Percentiles rank a stretch among this genome's conserved stretches.
These are phyloP conservation scores for Coemansia sp. DNA, from an alignment of 192 early-diverging fungal genomes.

Conservation along the genomic window DNA sequence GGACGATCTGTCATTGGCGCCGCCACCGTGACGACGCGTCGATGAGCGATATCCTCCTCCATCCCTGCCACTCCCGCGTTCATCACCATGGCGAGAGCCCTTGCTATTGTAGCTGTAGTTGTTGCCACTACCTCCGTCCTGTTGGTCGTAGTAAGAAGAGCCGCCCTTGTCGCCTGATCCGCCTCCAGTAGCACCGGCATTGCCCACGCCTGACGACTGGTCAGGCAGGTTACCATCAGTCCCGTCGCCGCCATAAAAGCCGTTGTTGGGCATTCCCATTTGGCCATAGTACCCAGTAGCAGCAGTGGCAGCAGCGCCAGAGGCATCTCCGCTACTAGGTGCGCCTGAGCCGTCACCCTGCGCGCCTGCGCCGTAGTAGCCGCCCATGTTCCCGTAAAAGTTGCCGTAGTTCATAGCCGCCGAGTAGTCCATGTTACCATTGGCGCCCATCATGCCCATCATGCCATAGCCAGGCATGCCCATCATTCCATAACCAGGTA, in stretches of 20 bases:
- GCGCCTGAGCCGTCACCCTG: conserved; percentile 13
- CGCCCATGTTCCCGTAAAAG: conserved; percentile 37
- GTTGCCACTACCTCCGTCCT: background rate
- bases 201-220: conserved; percentile 6
- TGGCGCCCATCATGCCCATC: conserved; percentile 31
- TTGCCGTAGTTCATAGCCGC: conserved; percentile 33
- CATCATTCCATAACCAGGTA: conserved; percentile 20
- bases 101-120: conserved; percentile 5
- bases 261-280: conserved; percentile 30
- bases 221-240: conserved; percentile 24
- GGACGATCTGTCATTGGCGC: conserved; percentile 18
- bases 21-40: conserved; percentile 32
- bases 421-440: conserved; percentile 17
- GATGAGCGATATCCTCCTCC: conserved; percentile 30
- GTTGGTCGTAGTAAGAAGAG: conserved; percentile 11
- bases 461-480: conserved; percentile 18
- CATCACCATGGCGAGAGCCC: conserved; percentile 13
- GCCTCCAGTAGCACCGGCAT: background rate
- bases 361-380: conserved; percentile 21
- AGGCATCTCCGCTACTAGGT: conserved; percentile 8
- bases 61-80: conserved; percentile 20
- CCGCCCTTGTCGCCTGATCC: conserved; percentile 7
- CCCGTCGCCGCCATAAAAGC: conserved; percentile 28
- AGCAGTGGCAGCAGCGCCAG: background rate
- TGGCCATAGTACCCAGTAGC: conserved; percentile 38